phyloP scores from a whole-genome alignment of 352 stramenopile species.

The Elongisporangium undulatum region DNA sequence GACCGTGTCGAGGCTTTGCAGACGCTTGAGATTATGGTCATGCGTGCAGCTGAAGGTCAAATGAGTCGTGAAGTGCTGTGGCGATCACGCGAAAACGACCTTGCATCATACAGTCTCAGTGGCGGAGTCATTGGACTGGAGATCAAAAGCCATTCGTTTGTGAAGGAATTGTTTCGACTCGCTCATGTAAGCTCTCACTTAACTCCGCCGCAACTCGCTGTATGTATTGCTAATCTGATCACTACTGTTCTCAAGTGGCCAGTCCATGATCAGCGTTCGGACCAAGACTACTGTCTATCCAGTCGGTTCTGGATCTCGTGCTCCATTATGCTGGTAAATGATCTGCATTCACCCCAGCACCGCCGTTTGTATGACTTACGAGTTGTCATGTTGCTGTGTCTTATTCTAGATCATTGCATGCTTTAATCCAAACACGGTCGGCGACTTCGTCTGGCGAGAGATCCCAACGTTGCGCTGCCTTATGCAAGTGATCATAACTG shows the following conservation, averaged over 20 bases:
- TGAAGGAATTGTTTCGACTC: slow-evolving; percentile 55
- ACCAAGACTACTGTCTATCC: slow-evolving; percentile 75
- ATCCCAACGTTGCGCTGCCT: slow-evolving; percentile 70
- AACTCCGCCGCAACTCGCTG: slow-evolving; percentile 3
- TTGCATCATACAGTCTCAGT: slow-evolving; percentile 43
- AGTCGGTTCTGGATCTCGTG: slow-evolving; percentile 84
- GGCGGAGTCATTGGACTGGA: slow-evolving; percentile 71
- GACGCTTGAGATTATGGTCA: slow-evolving; percentile 72
- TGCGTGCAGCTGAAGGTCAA: slow-evolving; percentile 74
- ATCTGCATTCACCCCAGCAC: too few relatives aligned
- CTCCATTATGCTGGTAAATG: slow-evolving; percentile 73
- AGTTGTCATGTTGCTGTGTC: slow-evolving; percentile 3
- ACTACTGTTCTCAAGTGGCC: slow-evolving; percentile 30
- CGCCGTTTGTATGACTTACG: background rate
- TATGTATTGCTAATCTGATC: slow-evolving; percentile 6
- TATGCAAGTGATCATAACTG: slow-evolving; percentile 87
- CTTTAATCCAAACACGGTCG: slow-evolving; percentile 79
- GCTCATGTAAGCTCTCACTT: slow-evolving; percentile 28
- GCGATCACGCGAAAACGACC: slow-evolving; percentile 43
- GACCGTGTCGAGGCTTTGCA: slow-evolving; percentile 70
- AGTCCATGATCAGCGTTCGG: slow-evolving; percentile 38
- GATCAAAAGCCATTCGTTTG: slow-evolving; percentile 50
- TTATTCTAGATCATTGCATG: slow-evolving; percentile 32
- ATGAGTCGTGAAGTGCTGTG: slow-evolving; percentile 72
- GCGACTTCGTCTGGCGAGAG: slow-evolving; percentile 67